Base-by-base conservation (phyloP, 2,329 filamentous ascomycete species). In the Phyllosticta ampelicida region DNA sequence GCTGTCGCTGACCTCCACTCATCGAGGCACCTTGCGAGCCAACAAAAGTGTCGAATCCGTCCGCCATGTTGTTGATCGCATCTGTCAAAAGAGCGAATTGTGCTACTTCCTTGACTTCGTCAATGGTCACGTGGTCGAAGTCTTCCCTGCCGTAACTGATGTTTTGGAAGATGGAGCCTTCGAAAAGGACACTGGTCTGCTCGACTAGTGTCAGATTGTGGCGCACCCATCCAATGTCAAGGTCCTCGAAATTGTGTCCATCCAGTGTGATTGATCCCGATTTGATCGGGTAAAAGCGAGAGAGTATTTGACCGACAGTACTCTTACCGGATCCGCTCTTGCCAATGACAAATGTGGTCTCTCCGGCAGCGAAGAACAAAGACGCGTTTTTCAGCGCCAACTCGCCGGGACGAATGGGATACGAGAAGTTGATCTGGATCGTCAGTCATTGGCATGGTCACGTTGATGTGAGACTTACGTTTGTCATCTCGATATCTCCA, bases 241-340 rank as follows among this genome's bases (percentile, higher is more conserved):
- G 72, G 0, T 73, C 74, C n/a, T 80, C 68, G 2, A 94, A 73
- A 0, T 81, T 73, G 1, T 79, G 68, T 0, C 81, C 84, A 65
- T 95, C 90, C 9, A 97, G 74, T 0, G 79, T 68, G 16, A 96
- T 84, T 0, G 80, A 70, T 0, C 91, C 92, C 0, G 74, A 74
- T 0, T 74, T 70, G 0, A 88, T 82, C 6, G 81, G 75, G 66
- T 96, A 96, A 64, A 95, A 87, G 11, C 85, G 82, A 54, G 90
- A 78, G 0, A 97, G 77, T 0, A 97, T 77, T 66, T 89, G 90
- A 1, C 86, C 85, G 1, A 97, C 67, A 0, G 92, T 97, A 64
- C 90, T 96, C 70, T 97, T 97, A 0, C 92, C 92, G 1, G 89
- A 96, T 0, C 94, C 94, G 66, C 90, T 96, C 65, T 80, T 81